Evolutionary conservation across 1,284 basidiomycete species (phyloP), one percentile per base, ranked within the genome.

Genomic region (Ustilago sp.): DNA sequence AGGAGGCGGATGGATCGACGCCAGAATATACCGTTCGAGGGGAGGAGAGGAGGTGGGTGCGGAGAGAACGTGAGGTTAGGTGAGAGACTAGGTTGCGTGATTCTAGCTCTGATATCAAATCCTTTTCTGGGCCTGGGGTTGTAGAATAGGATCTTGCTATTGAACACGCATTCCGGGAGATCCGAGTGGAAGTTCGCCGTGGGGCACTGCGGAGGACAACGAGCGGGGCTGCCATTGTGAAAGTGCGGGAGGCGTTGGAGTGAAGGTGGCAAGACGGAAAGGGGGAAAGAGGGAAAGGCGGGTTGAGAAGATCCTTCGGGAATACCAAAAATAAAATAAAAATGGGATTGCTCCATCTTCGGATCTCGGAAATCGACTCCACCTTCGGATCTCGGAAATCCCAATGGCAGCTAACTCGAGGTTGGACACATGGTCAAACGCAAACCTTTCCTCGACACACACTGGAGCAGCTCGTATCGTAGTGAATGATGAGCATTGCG

Each of bases 1-100:
- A 92, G 36, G 88, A 88, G 1, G 95, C 95, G 1, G 94, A 94
- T 0, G 97, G 97, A 86, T 99, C 97, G 56, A 98, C 90, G 43
- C 96, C 96, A 13, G 91, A 89, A 85, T 99, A 99, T 17, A 95
- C 89, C 0, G 90, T 91, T 5, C 87, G 72, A 0, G 74, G 38
- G 3, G 54, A 32, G 0, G 61, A 28, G 17, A 48, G 13, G 34
- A 68, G 57, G 32, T 81, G 80, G 0, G 61, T 5, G 8, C 43
- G 45, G 4, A 83, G 48, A 0, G 79, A 59, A 8, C 80, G 74
- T 0, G 80, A 82, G 2, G 82, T 82, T 7, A 69, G 51, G 5
- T 66, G 62, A 13, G 79, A 72, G 6, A 83, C 59, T 4, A 83
- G 59, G 1, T 67, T 63, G 36, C 82, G 77, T 8, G 36, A 9